Conservation (phyloP, 331 rosid genomes). For the Phaseolus coccineus region DNA sequence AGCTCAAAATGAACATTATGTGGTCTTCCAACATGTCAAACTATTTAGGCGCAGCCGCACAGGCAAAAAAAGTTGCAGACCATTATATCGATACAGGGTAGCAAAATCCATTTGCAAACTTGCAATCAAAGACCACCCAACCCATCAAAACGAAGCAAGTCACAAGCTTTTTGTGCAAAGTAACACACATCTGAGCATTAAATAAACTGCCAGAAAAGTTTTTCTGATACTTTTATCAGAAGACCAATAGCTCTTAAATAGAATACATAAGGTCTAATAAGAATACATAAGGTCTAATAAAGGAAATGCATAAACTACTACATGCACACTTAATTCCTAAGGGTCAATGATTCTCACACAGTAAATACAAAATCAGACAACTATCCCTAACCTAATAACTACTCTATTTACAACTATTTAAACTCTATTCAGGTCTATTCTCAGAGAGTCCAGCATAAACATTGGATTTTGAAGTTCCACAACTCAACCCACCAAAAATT, state of each 20-base stretch:
- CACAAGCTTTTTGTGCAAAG: neutral
- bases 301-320: neutral
- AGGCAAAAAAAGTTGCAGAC: constrained; percentile 15
- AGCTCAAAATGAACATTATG: neutral
- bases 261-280: neutral
- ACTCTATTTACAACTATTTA: neutral
- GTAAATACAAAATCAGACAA: constrained; percentile 3
- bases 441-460: neutral
- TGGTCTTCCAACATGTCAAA: constrained; percentile 17
- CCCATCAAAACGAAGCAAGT: constrained; percentile 34
- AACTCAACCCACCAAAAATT: constrained; percentile 18
- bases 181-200: constrained; percentile 2
- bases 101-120: constrained; percentile 13
- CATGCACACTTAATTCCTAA: neutral
- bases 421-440: neutral
- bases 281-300: neutral
- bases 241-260: neutral
- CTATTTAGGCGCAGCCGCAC: neutral
- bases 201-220: neutral
- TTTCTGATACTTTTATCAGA: neutral
- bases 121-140: neutral
- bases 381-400: neutral
- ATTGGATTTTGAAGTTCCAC: constrained; percentile 25
- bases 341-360: neutral
- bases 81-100: constrained; percentile 12